phyloP scores from a whole-genome alignment of 208 protist genomes.

The Wallacemonas rigidus region DNA sequence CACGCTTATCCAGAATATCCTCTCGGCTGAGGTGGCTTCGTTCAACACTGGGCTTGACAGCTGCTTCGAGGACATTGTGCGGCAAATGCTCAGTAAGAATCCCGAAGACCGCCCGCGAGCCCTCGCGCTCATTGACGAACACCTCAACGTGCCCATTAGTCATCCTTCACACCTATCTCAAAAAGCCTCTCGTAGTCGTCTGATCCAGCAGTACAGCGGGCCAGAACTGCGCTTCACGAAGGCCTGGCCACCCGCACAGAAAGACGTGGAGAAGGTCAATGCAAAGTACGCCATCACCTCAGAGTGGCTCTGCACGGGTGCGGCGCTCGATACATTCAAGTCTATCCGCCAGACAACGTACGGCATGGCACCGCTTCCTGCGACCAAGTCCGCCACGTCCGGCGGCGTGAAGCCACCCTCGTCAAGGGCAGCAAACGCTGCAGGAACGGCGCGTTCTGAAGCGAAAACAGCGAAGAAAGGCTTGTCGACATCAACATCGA shows the following conservation, averaged over 20 bases:
- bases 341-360: conserved; percentile 35
- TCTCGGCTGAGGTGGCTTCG: conserved; percentile 59
- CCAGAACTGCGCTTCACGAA: conserved; percentile 59
- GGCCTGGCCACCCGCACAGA: conserved; percentile 32
- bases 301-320: conserved; percentile 38
- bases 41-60: conserved; percentile 73
- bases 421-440: too few relatives aligned
- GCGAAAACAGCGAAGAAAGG: too few relatives aligned
- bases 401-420: neutral
- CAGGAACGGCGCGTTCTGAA: too few relatives aligned
- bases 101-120: conserved; percentile 71
- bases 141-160: conserved; percentile 70
- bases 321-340: conserved; percentile 29
- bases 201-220: conserved; percentile 75
- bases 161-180: conserved; percentile 85
- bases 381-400: neutral
- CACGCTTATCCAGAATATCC: conserved; percentile 71
- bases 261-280: conserved; percentile 6
- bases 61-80: conserved; percentile 73
- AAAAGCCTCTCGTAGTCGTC: conserved; percentile 65
- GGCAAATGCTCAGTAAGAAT: conserved; percentile 77
- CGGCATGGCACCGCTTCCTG: conserved; percentile 9
- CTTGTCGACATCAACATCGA: too few relatives aligned
- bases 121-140: conserved; percentile 79
- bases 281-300: conserved; percentile 18